Evolutionary conservation across 495 filamentous ascomycete genomes (phyloP), one percentile per base, ranked within the genome.

Genomic region (Penicillium alfredii): DNA sequence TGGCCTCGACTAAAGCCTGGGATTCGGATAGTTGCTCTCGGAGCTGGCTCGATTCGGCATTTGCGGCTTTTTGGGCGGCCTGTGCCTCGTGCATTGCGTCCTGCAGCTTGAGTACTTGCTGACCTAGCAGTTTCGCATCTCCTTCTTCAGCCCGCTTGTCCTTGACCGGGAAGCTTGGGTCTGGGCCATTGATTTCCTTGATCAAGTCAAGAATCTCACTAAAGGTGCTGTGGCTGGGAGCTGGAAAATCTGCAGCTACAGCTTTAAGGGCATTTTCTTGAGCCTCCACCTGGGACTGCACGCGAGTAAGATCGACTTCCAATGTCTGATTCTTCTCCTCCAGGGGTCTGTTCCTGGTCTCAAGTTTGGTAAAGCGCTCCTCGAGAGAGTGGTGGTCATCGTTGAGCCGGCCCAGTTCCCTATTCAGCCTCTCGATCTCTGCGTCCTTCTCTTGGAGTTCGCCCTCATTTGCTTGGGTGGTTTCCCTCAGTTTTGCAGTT

Each of bases 181-280:
- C n/a, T n/a, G 42, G 38, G 15, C 44, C 37, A 3, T 49, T 38
- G 9, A 48, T 49, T 25, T 67, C 55, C 30, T 64, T 62, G 40
- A 71, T 65, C 33, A 64, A 28, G 13, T 68, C 61, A 1, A 71
- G 49, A 11, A 71, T 67, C 16, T 69, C 65, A 20, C 50, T 61
- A 36, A 64, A 71, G 5, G 62, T 64, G 33, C 55, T 66, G 6
- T 58, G 58, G 14, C 51, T 53, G 6, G 44, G 53, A 5, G 55
- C 42, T 7, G 64, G 59, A 1, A 68, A 43, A 28, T 68, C 67
- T 1, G 58, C 63, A n/a, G 63, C 67, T 17, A 66, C 59, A 6
- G 57, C 58, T 17, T 62, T 63, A 22, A 71, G 53, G 1, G 58
- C 60, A 23, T 61, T 66, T 37, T 64, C 63, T 33, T 69, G 66